A percentile compares a stretch with the other conserved stretches of the same genome.
Conservation (phyloP, 2,329 filamentous ascomycete genomes). For the Zymoseptoria crescenta region DNA sequence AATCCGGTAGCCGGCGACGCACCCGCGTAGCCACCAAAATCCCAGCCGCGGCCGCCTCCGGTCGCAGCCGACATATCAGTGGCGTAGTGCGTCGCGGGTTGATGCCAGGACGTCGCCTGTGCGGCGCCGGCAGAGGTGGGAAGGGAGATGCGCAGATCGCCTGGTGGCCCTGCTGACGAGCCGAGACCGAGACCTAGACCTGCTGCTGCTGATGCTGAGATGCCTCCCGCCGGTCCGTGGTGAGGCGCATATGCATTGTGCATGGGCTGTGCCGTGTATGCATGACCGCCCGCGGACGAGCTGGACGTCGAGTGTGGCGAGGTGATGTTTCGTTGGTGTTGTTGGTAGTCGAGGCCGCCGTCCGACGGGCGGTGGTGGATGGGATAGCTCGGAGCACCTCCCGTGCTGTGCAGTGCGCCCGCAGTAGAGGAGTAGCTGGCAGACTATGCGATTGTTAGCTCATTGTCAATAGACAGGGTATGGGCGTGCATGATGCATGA, state of each 20-base stretch:
- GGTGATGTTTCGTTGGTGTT: constrained; percentile 24
- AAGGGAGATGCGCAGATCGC: constrained; percentile 32
- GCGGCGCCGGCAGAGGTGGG: constrained; percentile 21
- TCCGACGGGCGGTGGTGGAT: constrained; percentile 37
- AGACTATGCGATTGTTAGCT: constrained; percentile 44
- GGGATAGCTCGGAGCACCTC: constrained; percentile 19
- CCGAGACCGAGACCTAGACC: constrained; percentile 28
- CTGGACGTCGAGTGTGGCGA: constrained; percentile 27
- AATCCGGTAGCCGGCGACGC: constrained; percentile 25
- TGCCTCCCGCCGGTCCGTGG: constrained; percentile 10
- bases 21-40: constrained; percentile 22
- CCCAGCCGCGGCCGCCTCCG: constrained; percentile 23
- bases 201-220: constrained; percentile 16
- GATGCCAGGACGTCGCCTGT: constrained; percentile 28
- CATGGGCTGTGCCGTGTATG: constrained; percentile 24
- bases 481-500: constrained; percentile 16
- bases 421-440: constrained; percentile 63
- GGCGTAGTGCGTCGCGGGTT: constrained; percentile 26
- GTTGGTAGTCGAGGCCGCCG: constrained; percentile 35
- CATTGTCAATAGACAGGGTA: constrained; percentile 11
- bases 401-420: constrained; percentile 33
- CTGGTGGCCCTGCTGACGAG: constrained; percentile 29
- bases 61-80: constrained; percentile 23
- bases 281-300: constrained; percentile 26
- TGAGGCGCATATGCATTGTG: constrained; percentile 24